Evolutionary conservation across 345 rosid species (phyloP).

Genomic region (Luvunga scandens): DNA sequence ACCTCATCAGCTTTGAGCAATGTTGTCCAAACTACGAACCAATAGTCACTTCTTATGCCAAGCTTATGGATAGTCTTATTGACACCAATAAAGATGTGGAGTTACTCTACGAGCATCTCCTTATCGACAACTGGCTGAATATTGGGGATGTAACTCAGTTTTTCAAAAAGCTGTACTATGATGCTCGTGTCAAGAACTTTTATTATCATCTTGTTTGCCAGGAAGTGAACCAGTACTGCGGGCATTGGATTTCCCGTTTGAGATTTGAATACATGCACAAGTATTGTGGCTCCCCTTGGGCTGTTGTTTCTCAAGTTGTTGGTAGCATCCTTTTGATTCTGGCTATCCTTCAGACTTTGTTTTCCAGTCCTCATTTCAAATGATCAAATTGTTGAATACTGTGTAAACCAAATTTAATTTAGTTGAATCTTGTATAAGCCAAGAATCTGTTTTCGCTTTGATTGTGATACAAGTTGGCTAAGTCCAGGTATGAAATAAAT

Average conservation of each 20-base stretch:
- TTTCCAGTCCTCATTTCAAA: background rate
- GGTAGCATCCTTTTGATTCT: constrained; percentile 5
- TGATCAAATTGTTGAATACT: background rate
- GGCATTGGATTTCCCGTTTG: constrained; percentile 5
- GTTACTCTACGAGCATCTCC: constrained; percentile 2
- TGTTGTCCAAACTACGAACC: constrained; percentile 7
- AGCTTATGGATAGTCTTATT: constrained; percentile 23
- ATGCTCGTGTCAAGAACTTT: constrained; percentile 11
- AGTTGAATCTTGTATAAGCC: background rate
- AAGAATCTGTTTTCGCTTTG: background rate
- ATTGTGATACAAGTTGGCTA: background rate
- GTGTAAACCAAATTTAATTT: background rate
- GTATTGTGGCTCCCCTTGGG: constrained; percentile 27
- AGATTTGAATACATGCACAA: constrained; percentile 8
- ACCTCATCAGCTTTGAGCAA: constrained; percentile 30
- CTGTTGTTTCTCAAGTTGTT: constrained; percentile 11
- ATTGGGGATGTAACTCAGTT: constrained; percentile 14
- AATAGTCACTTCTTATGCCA: constrained; percentile 24
- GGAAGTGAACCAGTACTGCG: background rate
- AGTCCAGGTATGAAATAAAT: background rate
- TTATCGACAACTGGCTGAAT: constrained; percentile 17
- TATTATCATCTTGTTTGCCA: background rate
- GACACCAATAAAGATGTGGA: constrained; percentile 21
- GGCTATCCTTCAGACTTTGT: constrained; percentile 10
- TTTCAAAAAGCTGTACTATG: constrained; percentile 24